Evolutionary conservation across 441 rosid species (phyloP).

Genomic region (Syzygium syzygioides): DNA sequence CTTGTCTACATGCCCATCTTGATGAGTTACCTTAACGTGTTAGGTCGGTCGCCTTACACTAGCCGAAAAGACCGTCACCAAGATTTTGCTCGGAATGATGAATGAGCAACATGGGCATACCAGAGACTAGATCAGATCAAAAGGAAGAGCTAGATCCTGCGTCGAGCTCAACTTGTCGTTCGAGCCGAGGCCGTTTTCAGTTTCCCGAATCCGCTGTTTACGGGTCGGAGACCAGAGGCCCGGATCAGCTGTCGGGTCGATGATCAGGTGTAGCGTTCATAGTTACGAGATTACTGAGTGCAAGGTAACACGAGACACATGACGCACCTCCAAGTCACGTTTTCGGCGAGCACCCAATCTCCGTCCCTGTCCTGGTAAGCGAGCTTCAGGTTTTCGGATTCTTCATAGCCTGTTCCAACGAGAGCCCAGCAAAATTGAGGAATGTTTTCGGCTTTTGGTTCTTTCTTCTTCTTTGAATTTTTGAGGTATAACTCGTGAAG

Average conservation of each 20-base stretch:
- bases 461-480: neutral
- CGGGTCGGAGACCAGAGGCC: neutral
- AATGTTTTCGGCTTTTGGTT: neutral
- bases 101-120: neutral
- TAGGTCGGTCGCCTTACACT: neutral
- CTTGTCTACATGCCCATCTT: neutral
- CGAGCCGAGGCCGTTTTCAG: neutral
- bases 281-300: neutral
- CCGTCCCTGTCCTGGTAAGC: constrained; percentile 4
- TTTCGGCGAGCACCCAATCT: neutral
- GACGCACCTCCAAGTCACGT: constrained; percentile 5
- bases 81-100: neutral
- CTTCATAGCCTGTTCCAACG: neutral
- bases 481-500: neutral
- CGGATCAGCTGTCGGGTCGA: neutral
- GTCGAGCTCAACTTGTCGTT: neutral
- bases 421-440: neutral
- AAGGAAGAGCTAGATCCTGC: neutral
- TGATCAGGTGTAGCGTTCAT: neutral
- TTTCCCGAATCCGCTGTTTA: neutral
- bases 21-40: neutral
- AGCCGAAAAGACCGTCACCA: neutral
- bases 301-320: neutral
- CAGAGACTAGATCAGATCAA: neutral
- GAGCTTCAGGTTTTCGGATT: constrained; percentile 3